Evolutionary conservation across 2,329 filamentous ascomycete genomes (phyloP).

Genomic region (Fusarium sp.): DNA sequence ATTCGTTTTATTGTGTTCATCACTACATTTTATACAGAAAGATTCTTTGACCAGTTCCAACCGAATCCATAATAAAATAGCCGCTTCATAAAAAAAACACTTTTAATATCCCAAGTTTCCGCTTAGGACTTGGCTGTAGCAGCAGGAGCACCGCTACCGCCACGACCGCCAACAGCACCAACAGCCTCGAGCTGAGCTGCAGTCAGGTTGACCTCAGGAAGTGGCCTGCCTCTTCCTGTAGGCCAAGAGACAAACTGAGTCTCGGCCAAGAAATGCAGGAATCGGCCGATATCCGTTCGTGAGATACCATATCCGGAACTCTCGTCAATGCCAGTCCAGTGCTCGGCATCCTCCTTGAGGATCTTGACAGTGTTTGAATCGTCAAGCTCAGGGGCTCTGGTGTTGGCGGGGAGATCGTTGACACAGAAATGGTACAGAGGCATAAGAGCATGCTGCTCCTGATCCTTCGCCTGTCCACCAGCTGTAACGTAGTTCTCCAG

Average conservation of each 20-base stretch:
- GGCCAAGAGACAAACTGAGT: conserved; percentile 50
- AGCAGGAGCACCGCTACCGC: conserved; percentile 25
- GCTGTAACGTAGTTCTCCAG: conserved; percentile 16
- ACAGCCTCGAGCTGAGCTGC: conserved; percentile 41
- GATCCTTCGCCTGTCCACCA: conserved; percentile 41
- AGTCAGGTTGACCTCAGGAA: conserved; percentile 41
- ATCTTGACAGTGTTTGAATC: conserved; percentile 70
- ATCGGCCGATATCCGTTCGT: conserved; percentile 45
- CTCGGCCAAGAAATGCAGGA: conserved; percentile 48
- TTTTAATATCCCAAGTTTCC: neutral
- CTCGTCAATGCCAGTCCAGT: conserved; percentile 70
- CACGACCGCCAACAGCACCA: conserved; percentile 43
- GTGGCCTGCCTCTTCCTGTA: conserved; percentile 44
- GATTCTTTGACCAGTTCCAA: neutral
- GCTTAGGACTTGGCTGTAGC: conserved; percentile 8
- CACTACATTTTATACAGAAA: neutral
- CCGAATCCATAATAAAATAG: neutral
- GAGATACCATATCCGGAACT: conserved; percentile 58
- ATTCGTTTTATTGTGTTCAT: neutral
- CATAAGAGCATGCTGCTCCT: conserved; percentile 34
- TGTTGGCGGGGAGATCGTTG: conserved; percentile 29
- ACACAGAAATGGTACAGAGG: conserved; percentile 27
- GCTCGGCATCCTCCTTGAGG: conserved; percentile 70
- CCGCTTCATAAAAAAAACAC: conserved; percentile 11
- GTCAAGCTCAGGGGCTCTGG: conserved; percentile 28